These are phyloP conservation scores for Annona squamosa DNA, from an alignment of 164 flowering plant species.

Conservation along the genomic window DNA sequence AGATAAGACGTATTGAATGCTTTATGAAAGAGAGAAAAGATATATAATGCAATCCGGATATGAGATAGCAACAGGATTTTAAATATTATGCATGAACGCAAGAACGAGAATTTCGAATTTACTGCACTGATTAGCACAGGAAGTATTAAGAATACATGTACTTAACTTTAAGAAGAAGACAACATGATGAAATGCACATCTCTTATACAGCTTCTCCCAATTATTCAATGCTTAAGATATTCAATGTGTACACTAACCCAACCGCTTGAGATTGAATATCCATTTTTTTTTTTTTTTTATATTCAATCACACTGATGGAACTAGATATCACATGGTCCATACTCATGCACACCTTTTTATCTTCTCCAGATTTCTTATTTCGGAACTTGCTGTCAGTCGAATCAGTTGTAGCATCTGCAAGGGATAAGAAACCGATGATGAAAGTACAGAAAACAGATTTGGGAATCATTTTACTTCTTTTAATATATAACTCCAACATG, in stretches of 20 bases:
- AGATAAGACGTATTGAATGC: too few species aligned
- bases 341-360: conserved; percentile 15
- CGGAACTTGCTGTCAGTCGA: conserved; percentile 6
- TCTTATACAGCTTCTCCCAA: not conserved
- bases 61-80: too few species aligned
- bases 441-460: not conserved
- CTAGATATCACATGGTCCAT: not conserved
- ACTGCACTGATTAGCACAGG: too few species aligned
- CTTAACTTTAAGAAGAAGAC: too few species aligned
- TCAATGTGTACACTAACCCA: not conserved
- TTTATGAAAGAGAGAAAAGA: too few species aligned
- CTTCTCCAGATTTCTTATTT: not conserved
- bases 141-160: too few species aligned
- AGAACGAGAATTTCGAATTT: too few species aligned
- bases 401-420: conserved; percentile 5
- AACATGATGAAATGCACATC: too few species aligned
- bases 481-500: not conserved
- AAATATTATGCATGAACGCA: too few species aligned
- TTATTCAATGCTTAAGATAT: not conserved
- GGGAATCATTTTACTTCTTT: not conserved
- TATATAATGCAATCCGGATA: too few species aligned
- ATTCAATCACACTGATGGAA: not conserved
- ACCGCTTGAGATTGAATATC: not conserved
- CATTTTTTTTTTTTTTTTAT: not conserved
- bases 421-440: not conserved